Evolutionary conservation across 2,329 filamentous ascomycete genomes (phyloP), one percentile per base, ranked within the genome.

Genomic region (Colletotrichum truncatum): DNA sequence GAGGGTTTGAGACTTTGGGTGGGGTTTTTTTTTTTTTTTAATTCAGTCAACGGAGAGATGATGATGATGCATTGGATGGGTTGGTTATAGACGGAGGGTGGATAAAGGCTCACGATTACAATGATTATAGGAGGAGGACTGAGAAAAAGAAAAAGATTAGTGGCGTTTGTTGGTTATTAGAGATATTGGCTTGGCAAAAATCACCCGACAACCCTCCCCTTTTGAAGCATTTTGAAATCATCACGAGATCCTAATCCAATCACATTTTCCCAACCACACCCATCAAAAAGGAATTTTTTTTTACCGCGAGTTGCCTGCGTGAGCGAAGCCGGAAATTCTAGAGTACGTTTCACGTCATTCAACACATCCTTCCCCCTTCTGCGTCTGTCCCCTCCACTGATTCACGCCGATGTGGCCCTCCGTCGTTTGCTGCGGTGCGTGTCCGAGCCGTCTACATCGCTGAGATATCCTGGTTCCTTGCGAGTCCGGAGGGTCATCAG

Each of bases 401-500:
- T 18, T 70, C 73, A 81, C 72, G 79, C 74, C 6, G 79, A 81
- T 43, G 76, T 78, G 23, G 78, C 79, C 66, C 80, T 75, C 45
- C 79, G 69, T 69, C 78, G 76, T 73, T 82, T 84, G 60, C 76
- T 76, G 65, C 78, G 72, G 45, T 73, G 69, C 16, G 73, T 68
- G 46, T 75, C 72, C 57, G 56, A 25, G 26, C 56, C 67, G 48
- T 74, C 67, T 32, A 70, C 64, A 26, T 74, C 70, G 16, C 53
- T 39, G 23, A 55, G 21, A 23, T 32, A 39, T 12, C 48, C 57
- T n/a, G 52, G 49, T 28, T 54, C 67, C 56, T 66, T 64, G 46
- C 43, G 36, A n/a, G 45, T 66, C 51, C 81, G 81, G 25, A 85
- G 76, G 54, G 82, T 81, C 81, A 85, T 79, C 36, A 85, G 71